Percentiles rank a stretch among this genome's conserved stretches.
phyloP scores from a whole-genome alignment of 345 rosid species.

The Carallia brachiata region DNA sequence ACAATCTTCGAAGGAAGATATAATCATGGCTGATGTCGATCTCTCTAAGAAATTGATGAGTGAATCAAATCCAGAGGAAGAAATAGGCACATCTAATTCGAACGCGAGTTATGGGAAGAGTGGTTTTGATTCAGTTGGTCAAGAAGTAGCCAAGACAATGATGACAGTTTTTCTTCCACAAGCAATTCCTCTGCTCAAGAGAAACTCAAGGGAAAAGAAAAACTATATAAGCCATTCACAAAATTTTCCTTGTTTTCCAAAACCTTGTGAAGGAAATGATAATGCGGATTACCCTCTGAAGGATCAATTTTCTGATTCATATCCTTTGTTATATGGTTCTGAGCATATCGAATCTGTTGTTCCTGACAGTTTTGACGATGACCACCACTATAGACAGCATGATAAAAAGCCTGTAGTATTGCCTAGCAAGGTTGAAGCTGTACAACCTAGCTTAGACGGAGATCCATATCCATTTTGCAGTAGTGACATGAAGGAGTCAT shows the following conservation, averaged over 20 bases:
- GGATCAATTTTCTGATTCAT: constrained; percentile 26
- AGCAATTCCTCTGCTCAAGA: constrained; percentile 77
- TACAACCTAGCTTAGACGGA: constrained; percentile 25
- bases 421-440: constrained; percentile 26
- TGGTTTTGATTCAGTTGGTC: constrained; percentile 54
- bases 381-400: constrained; percentile 25
- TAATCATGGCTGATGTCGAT: constrained; percentile 24
- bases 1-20: constrained; percentile 31
- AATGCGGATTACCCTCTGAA: constrained; percentile 26
- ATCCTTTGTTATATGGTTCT: constrained; percentile 20
- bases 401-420: constrained; percentile 20
- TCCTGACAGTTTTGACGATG: constrained; percentile 54
- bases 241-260: constrained; percentile 21
- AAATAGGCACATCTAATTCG: constrained; percentile 37
- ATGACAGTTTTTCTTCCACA: constrained; percentile 85
- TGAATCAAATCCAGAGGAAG: constrained; percentile 46
- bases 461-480: constrained; percentile 11
- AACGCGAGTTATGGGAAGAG: constrained; percentile 40
- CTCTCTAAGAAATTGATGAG: constrained; percentile 35
- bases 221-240: constrained; percentile 16
- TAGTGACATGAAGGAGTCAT: constrained; percentile 14
- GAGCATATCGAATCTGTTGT: constrained; percentile 30
- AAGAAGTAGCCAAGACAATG: constrained; percentile 67
- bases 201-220: constrained; percentile 44
- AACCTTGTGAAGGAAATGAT: constrained; percentile 26